These are phyloP conservation scores for Balamuthia mandrillaris DNA, from an alignment of 208 protist genomes.

Conservation along the genomic window DNA sequence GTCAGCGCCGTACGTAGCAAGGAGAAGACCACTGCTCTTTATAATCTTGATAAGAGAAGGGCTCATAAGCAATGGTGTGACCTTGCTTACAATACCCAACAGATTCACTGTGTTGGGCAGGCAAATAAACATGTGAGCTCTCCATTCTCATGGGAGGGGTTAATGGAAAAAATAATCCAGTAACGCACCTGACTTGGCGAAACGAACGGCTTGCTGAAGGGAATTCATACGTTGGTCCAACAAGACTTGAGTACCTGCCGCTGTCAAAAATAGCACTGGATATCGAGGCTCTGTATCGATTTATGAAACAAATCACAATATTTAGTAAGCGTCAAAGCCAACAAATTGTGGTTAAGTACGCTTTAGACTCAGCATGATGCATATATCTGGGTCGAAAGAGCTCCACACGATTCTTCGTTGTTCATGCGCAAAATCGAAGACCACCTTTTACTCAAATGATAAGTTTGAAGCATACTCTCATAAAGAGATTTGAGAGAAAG, in stretches of 20 bases:
- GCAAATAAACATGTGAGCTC: background rate
- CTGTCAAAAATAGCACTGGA: constrained; percentile 4
- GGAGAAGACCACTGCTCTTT: background rate
- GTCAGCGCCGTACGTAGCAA: background rate
- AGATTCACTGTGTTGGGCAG: background rate
- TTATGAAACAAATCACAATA: background rate
- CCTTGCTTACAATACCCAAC: background rate
- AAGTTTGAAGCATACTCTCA: background rate
- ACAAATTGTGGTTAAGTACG: background rate
- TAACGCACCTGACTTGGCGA: background rate
- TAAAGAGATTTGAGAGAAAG: background rate
- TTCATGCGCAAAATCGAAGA: background rate
- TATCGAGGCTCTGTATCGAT: background rate
- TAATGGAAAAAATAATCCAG: too few relatives aligned
- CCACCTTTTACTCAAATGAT: background rate
- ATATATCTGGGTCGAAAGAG: background rate
- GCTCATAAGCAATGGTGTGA: background rate
- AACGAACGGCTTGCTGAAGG: background rate
- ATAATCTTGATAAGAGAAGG: background rate
- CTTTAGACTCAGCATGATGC: constrained; percentile 3
- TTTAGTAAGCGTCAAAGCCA: background rate
- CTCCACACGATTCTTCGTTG: background rate
- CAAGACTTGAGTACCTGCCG: background rate
- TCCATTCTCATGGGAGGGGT: background rate
- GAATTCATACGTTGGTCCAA: background rate